Percentiles rank a stretch among this genome's conserved stretches.
Conservation (phyloP, 148 eudicot genomes). For the Persicaria maculosa region DNA sequence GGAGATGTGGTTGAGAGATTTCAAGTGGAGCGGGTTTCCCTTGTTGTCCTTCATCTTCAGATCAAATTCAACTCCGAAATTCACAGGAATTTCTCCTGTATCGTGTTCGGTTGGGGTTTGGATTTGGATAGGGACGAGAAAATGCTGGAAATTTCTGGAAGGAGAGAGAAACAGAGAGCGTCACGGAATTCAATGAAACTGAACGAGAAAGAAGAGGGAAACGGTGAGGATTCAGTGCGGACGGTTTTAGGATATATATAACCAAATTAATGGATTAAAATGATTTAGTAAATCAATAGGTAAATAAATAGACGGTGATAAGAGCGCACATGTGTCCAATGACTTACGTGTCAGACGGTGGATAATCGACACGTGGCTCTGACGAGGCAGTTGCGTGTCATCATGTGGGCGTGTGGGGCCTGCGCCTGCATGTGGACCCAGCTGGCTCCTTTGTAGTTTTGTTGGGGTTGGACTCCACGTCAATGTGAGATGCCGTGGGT, state of each 20-base stretch:
- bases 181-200: no score
- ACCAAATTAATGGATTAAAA: neutral
- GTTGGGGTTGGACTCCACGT: no score
- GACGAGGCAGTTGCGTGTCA: neutral
- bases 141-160: neutral
- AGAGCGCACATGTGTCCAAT: neutral
- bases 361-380: neutral
- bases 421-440: neutral
- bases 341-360: neutral
- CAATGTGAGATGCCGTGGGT: no score
- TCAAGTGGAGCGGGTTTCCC: conserved; percentile 20
- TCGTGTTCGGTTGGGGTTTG: neutral
- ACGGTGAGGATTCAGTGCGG: neutral
- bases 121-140: neutral
- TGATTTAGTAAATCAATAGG: neutral
- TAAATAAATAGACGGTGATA: neutral
- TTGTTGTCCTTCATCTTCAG: conserved; percentile 7
- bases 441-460: no score
- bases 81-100: neutral
- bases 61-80: neutral
- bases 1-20: conserved; percentile 23
- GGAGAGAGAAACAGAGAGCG: no score
- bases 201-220: neutral
- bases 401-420: neutral
- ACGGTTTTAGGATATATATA: neutral